Evolutionary conservation across 192 early-diverging fungal species (phyloP), one percentile per base, ranked within the genome.

Genomic region (Entophlyctis helioformis): DNA sequence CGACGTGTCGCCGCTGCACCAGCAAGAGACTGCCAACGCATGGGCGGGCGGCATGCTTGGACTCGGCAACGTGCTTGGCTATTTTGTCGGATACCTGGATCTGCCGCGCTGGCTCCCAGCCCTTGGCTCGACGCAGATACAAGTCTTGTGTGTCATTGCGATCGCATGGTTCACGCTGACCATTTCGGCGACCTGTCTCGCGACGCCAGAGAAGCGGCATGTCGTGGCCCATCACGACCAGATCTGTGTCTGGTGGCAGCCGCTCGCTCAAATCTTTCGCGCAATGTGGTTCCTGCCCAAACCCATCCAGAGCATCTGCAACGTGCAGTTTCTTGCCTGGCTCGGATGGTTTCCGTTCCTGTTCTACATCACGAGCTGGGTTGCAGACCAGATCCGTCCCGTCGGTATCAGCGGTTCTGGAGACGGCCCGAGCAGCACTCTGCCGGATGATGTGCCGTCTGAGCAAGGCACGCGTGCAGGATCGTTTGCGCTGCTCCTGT

Each of bases 321-420:
- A 83, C 44, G 74, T 88, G 11, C 91, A 98, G 55, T 85, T 98
- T 45, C 90, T 90, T 70, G 78, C 85, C 22, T 98, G 91, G 91
- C 80, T 94, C 58, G 91, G 85, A 9, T 91, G 91, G 86, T 98
- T 98, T 50, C 89, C 91, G 5, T 91, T 95, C 56, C 65, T 98
- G 7, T 95, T 95, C 52, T 98, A 94, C 62, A 76, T 74, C 36
- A 80, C 80, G 0, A 70, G 66, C 12, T 85, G 82, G 82, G 69
- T 85, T 10, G 69, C 64, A 15, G 72, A 80, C 38, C 62, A 78
- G n/a, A n/a, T n/a, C n/a, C n/a, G n/a, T n/a, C n/a, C n/a, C n/a
- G n/a, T n/a, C n/a, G n/a, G n/a, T 56, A 8, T 16, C 31, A 46
- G 20, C n/a, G 33, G 41, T 12, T 29, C 22, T 45, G 36, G 26